phyloP scores from a whole-genome alignment of 345 rosid species.

The Eucalyptus albens region DNA sequence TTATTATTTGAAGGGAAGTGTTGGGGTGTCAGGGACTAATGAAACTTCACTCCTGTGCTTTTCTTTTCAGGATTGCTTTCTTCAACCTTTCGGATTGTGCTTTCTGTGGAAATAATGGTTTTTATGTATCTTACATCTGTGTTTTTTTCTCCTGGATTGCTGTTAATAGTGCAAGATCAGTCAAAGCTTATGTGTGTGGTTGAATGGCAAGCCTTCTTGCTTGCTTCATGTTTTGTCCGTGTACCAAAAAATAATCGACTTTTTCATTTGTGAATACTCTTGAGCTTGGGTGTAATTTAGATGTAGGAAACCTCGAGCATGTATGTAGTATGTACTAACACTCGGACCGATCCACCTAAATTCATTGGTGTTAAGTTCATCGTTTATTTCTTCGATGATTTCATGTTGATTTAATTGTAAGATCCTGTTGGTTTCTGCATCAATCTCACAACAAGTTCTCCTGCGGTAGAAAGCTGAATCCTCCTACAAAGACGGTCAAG shows the following conservation, averaged over 20 bases:
- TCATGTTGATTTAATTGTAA: background rate
- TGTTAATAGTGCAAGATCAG: background rate
- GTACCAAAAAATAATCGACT: background rate
- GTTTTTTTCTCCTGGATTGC: background rate
- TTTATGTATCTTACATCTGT: background rate
- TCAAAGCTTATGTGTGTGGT: background rate
- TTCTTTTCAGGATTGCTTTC: background rate
- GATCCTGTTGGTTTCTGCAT: too few species aligned
- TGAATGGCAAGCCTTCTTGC: background rate
- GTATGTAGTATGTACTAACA: too few species aligned
- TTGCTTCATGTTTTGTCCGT: background rate
- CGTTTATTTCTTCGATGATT: too few species aligned
- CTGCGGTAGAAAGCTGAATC: background rate
- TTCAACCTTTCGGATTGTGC: background rate
- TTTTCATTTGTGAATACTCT: background rate
- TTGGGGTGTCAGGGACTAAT: background rate
- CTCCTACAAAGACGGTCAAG: background rate
- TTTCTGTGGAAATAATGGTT: background rate
- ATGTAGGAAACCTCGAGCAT: background rate
- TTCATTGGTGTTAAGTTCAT: background rate
- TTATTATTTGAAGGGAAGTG: background rate
- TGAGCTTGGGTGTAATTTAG: background rate
- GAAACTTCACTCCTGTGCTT: background rate
- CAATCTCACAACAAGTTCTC: background rate
- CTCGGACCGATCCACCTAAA: accelerated